phyloP scores from a whole-genome alignment of 345 rosid genomes.

The Camelina laxa region DNA sequence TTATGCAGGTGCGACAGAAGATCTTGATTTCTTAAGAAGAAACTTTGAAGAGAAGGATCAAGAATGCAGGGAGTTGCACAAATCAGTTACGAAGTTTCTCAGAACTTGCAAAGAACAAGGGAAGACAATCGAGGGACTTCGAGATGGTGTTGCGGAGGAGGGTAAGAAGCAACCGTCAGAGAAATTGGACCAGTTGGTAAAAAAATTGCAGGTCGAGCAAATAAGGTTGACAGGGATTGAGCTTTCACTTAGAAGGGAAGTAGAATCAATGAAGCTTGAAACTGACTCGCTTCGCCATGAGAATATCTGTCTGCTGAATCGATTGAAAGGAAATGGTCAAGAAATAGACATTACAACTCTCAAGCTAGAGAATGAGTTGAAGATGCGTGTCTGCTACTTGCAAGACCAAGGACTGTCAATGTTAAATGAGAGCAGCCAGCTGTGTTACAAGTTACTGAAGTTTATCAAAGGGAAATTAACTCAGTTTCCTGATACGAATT shows the following conservation, averaged over 20 bases:
- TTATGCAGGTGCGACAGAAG: slow-evolving; percentile 55
- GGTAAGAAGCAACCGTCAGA: slow-evolving; percentile 52
- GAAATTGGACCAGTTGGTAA: slow-evolving; percentile 53
- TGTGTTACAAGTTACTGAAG: slow-evolving; percentile 69
- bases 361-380: slow-evolving; percentile 77
- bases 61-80: slow-evolving; percentile 91
- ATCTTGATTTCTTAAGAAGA: slow-evolving; percentile 58
- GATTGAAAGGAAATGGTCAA: slow-evolving; percentile 66
- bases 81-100: slow-evolving; percentile 64
- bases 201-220: slow-evolving; percentile 76
- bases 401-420: slow-evolving; percentile 79
- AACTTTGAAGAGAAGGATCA: slow-evolving; percentile 83
- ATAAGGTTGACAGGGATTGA: slow-evolving; percentile 84
- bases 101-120: slow-evolving; percentile 86
- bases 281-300: slow-evolving; percentile 82
- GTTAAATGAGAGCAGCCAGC: slow-evolving; percentile 63
- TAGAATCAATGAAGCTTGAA: slow-evolving; percentile 67
- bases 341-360: slow-evolving; percentile 58
- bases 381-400: slow-evolving; percentile 63
- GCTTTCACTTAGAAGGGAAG: slow-evolving; percentile 74
- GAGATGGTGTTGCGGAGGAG: slow-evolving; percentile 57
- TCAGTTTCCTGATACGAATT: slow-evolving; percentile 51
- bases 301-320: slow-evolving; percentile 75
- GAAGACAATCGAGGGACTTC: slow-evolving; percentile 84
- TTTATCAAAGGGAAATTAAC: slow-evolving; percentile 59